Conservation (phyloP, 2,329 filamentous ascomycete species). For the Penicillium italicum region DNA sequence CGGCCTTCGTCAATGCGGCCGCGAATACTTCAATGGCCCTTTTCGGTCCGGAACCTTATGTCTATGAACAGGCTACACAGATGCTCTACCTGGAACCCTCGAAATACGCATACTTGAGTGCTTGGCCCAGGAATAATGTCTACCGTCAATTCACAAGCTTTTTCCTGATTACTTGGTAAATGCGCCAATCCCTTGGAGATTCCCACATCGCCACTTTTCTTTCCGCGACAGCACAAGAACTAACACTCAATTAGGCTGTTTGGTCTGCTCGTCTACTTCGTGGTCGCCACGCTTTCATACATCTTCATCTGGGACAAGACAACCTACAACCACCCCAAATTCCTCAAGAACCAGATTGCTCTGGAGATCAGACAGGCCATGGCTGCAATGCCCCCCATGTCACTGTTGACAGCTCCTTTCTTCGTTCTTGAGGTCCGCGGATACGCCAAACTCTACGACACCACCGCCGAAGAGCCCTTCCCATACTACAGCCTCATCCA, state of each 20-base stretch:
- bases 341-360: constrained; percentile 86
- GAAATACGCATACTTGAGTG: constrained; percentile 73
- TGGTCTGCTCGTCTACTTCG: constrained; percentile 77
- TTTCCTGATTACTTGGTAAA: constrained; percentile 80
- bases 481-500: constrained; percentile 74
- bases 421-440: constrained; percentile 82
- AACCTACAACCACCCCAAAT: constrained; percentile 85
- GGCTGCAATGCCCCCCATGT: constrained; percentile 74
- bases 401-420: constrained; percentile 73
- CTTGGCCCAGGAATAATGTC: constrained; percentile 72
- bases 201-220: neutral
- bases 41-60: constrained; percentile 47
- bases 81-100: constrained; percentile 68
- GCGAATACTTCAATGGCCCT: constrained; percentile 55
- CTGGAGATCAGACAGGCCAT: constrained; percentile 82
- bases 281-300: constrained; percentile 80
- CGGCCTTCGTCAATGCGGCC: constrained; percentile 48
- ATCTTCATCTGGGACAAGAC: constrained; percentile 87
- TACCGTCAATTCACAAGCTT: constrained; percentile 70
- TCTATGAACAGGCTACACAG: constrained; percentile 68
- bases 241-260: constrained; percentile 63
- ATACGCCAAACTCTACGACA: constrained; percentile 82
- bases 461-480: constrained; percentile 69
- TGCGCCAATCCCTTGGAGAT: constrained; percentile 25
- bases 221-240: neutral